phyloP scores from a whole-genome alignment of 805 yeast species.

The Citeromyces nyonsensis region DNA sequence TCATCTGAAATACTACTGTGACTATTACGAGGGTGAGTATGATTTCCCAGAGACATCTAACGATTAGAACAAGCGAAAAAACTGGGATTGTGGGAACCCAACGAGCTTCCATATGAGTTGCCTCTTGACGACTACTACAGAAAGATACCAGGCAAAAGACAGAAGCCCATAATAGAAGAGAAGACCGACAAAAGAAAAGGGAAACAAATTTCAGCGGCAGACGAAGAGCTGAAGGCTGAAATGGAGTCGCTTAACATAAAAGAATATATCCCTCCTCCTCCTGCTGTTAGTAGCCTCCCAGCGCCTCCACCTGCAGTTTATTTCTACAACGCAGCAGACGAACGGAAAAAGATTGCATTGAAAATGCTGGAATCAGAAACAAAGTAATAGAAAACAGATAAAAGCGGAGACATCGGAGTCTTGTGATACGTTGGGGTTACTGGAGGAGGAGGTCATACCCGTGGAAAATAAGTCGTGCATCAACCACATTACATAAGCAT shows the following conservation, averaged over 20 bases:
- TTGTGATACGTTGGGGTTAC: too few species aligned
- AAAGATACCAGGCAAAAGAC: slow-evolving; percentile 17
- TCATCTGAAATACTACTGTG: slow-evolving; percentile 57
- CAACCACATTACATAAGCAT: slow-evolving; percentile 1
- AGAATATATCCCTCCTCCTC: slow-evolving; percentile 16
- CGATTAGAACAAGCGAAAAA: slow-evolving; percentile 8
- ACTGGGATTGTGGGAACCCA: slow-evolving; percentile 6
- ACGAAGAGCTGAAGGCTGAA: too few species aligned
- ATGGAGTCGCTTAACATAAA: background rate
- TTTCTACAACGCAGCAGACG: slow-evolving; percentile 8
- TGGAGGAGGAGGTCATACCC: background rate
- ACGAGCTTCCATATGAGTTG: slow-evolving; percentile 18
- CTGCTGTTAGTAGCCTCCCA: slow-evolving; percentile 15
- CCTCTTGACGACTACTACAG: slow-evolving; percentile 17
- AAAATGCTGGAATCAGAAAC: slow-evolving; percentile 3
- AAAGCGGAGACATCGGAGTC: too few species aligned
- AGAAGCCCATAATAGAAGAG: slow-evolving; percentile 2
- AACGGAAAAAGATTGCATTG: slow-evolving; percentile 7
- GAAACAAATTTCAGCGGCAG: too few species aligned
- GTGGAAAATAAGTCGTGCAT: background rate
- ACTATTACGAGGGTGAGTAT: slow-evolving; percentile 45
- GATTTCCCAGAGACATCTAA: slow-evolving; percentile 1
- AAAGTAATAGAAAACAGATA: background rate
- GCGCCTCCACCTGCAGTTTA: slow-evolving; percentile 19
- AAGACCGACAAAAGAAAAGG: slow-evolving; percentile 6